Conservation (phyloP, 2,329 filamentous ascomycete species). For the Xylaria sp. region DNA sequence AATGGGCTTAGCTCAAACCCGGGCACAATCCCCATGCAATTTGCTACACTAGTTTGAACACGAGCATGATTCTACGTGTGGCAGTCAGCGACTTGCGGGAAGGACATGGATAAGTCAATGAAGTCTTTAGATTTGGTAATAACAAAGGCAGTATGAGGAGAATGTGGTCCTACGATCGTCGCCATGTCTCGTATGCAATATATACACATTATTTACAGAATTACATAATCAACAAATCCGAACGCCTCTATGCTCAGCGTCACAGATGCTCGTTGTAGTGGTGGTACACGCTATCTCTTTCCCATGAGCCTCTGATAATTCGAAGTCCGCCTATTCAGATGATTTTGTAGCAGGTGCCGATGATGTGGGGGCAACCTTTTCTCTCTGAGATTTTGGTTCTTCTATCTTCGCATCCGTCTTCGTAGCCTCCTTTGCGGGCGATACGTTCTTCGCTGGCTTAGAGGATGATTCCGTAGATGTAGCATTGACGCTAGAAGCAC, state of each 20-base stretch:
- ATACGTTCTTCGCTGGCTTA: constrained; percentile 22
- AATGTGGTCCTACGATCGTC: constrained; percentile 8
- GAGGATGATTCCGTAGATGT: constrained; percentile 40
- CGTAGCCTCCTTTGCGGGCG: constrained; percentile 20
- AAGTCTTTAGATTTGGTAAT: background rate
- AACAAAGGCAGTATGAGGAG: background rate
- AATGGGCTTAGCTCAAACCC: no score
- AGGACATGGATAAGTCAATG: background rate
- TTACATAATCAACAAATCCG: constrained; percentile 4
- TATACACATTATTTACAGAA: constrained; percentile 36
- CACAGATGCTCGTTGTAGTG: constrained; percentile 16
- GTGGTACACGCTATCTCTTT: constrained; percentile 25
- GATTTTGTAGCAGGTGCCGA: constrained; percentile 7
- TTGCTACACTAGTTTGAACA: background rate
- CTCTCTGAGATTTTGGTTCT: constrained; percentile 21
- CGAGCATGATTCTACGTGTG: background rate
- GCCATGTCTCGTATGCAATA: constrained; percentile 32
- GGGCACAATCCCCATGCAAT: no score
- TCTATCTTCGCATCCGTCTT: constrained; percentile 28
- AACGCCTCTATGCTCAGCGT: constrained; percentile 28
- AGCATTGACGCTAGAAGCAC: constrained; percentile 32
- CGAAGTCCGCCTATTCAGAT: constrained; percentile 15
- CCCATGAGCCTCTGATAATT: background rate
- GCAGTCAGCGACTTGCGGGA: background rate
- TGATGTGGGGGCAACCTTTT: background rate